phyloP scores from a whole-genome alignment of 495 filamentous ascomycete genomes.

The Penicillium dipodomyicola region DNA sequence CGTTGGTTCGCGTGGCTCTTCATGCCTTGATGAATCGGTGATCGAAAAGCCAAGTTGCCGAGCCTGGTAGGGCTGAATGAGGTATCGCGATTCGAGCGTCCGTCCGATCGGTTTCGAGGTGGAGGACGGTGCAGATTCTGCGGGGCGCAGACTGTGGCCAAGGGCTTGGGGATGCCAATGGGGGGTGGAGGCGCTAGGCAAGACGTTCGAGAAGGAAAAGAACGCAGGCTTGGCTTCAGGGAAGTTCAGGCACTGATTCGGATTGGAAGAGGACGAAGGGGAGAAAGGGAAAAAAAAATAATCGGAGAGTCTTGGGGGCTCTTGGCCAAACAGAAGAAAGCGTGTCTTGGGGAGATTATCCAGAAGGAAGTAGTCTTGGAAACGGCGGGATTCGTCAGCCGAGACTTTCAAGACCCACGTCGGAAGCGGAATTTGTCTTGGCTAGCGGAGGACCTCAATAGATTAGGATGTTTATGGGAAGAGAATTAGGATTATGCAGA shows the following conservation, averaged over 20 bases:
- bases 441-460: slow-evolving; percentile 15
- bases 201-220: background rate
- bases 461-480: background rate
- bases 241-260: background rate
- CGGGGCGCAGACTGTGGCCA: slow-evolving; percentile 9
- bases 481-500: too few species aligned
- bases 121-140: background rate
- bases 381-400: slow-evolving; percentile 35
- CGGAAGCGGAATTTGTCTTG: slow-evolving; percentile 26
- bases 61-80: slow-evolving; percentile 26
- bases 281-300: slow-evolving; percentile 24
- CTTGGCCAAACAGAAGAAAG: slow-evolving; percentile 22
- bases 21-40: slow-evolving; percentile 30
- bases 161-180: slow-evolving; percentile 8
- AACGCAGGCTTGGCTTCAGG: slow-evolving; percentile 3
- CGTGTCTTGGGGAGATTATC: slow-evolving; percentile 21
- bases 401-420: slow-evolving; percentile 27
- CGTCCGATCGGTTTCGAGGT: background rate
- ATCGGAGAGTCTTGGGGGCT: slow-evolving; percentile 23
- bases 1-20: slow-evolving; percentile 22
- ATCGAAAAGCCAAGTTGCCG: slow-evolving; percentile 7
- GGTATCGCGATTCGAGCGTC: slow-evolving; percentile 1
- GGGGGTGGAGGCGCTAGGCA: slow-evolving; percentile 4
- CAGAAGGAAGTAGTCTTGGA: slow-evolving; percentile 19
- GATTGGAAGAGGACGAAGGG: background rate